These are phyloP conservation scores for Achaetomium macrosporum DNA, from an alignment of 2,329 filamentous ascomycete genomes.

Conservation along the genomic window DNA sequence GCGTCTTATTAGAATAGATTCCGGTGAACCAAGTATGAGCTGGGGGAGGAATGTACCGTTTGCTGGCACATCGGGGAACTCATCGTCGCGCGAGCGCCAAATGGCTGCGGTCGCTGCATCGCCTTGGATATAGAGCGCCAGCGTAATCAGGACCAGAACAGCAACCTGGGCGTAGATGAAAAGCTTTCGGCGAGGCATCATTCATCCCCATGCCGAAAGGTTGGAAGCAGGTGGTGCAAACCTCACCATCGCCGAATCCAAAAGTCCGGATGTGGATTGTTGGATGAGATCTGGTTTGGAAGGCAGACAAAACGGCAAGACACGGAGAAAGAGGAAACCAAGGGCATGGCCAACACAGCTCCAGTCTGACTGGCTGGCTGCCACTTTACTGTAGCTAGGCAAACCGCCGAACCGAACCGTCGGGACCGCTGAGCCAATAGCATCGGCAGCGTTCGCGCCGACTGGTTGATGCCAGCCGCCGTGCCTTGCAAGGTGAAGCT, in stretches of 20 bases:
- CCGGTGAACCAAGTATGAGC: neutral
- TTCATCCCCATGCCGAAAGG: no score
- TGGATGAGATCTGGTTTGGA: no score
- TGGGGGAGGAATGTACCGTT: neutral
- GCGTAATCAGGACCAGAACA: neutral
- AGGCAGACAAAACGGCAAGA: no score
- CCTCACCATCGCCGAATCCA: neutral
- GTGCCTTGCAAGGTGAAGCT: no score
- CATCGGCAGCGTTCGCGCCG: no score
- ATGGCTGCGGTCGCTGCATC: neutral
- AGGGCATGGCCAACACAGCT: no score
- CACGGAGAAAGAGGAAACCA: no score
- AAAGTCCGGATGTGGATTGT: neutral
- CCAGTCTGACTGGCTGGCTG: no score
- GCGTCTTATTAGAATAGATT: neutral
- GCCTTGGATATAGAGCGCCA: neutral
- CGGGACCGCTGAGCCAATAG: no score
- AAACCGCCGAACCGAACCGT: no score
- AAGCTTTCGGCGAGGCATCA: neutral
- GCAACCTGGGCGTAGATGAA: neutral
- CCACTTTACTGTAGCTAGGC: no score
- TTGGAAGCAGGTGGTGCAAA: neutral
- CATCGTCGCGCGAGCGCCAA: neutral
- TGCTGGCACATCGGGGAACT: neutral
- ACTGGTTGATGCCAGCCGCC: no score